Conservation (phyloP, 2,329 filamentous ascomycete genomes). For the Stachybotrys echinatus region DNA sequence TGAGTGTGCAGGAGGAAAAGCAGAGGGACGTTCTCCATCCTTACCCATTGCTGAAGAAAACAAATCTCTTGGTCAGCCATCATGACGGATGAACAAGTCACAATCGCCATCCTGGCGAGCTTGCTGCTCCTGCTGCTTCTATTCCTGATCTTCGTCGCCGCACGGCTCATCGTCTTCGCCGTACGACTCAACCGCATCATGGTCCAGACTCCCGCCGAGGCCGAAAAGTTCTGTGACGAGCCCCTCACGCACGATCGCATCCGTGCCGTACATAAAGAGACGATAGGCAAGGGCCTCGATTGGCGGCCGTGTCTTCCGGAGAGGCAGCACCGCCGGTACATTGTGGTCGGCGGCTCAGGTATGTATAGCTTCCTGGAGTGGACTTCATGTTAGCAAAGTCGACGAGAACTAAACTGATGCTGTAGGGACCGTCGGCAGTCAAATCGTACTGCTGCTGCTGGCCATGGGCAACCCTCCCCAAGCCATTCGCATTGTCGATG, state of each 20-base stretch:
- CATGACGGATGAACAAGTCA: background rate
- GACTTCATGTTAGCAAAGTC: too few relatives aligned
- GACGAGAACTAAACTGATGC: too few relatives aligned
- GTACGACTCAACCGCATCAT: slow-evolving; percentile 30
- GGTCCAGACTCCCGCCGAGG: slow-evolving; percentile 27
- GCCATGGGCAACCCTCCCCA: slow-evolving; percentile 43
- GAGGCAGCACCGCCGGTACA: slow-evolving; percentile 33
- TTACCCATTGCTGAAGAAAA: too few relatives aligned
- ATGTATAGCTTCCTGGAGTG: too few relatives aligned
- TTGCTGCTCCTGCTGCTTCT: slow-evolving; percentile 7
- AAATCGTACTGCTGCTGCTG: slow-evolving; percentile 48
- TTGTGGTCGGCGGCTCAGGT: slow-evolving; percentile 43
- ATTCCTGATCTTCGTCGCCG: slow-evolving; percentile 18
- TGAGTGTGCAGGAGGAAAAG: too few relatives aligned
- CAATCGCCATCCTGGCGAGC: background rate
- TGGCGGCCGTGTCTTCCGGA: slow-evolving; percentile 32
- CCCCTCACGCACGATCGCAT: slow-evolving; percentile 29
- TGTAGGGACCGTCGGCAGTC: slow-evolving; percentile 48
- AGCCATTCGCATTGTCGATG: slow-evolving; percentile 49
- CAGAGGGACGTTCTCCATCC: too few relatives aligned
- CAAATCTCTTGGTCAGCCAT: too few relatives aligned
- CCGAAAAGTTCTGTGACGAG: slow-evolving; percentile 19
- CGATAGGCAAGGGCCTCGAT: slow-evolving; percentile 30
- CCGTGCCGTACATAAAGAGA: slow-evolving; percentile 24
- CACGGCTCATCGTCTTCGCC: slow-evolving; percentile 15